Evolutionary conservation across 306 rosid species (phyloP).

Genomic region (Lathyrus aphaca): DNA sequence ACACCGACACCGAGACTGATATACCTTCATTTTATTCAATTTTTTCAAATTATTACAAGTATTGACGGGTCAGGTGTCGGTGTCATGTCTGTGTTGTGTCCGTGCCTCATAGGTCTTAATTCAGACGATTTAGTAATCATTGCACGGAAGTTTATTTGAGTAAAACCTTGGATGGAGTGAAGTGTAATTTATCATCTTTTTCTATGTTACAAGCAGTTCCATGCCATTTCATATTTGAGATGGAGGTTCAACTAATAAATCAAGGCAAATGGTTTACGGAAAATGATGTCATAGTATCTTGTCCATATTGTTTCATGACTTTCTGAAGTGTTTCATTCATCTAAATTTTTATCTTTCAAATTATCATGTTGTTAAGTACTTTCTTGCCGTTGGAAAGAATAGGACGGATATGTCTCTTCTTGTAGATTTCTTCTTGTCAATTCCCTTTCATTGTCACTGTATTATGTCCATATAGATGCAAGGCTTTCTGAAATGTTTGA

Average conservation of each 20-base stretch:
- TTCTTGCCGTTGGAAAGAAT: constrained; percentile 78
- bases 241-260: constrained; percentile 4
- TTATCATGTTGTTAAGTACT: constrained; percentile 5
- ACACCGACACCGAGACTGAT: too few relatives aligned
- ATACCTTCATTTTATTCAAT: too few relatives aligned
- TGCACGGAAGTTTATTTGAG: not conserved
- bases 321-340: constrained; percentile 18
- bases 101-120: not conserved
- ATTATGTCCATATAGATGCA: too few relatives aligned
- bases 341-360: constrained; percentile 8
- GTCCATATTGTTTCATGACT: constrained; percentile 1
- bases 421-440: too few relatives aligned
- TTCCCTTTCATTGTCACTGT: too few relatives aligned
- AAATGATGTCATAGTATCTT: constrained; percentile 4
- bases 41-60: too few relatives aligned
- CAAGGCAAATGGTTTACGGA: not conserved
- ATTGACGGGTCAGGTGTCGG: too few relatives aligned
- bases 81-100: too few relatives aligned
- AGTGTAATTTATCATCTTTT: not conserved
- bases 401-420: too few relatives aligned
- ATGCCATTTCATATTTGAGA: constrained; percentile 14
- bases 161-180: not conserved
- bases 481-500: too few relatives aligned
- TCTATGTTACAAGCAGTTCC: not conserved
- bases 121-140: not conserved